Evolutionary conservation across 2,329 filamentous ascomycete genomes (phyloP).

Genomic region (Pestalotiopsis sp.): DNA sequence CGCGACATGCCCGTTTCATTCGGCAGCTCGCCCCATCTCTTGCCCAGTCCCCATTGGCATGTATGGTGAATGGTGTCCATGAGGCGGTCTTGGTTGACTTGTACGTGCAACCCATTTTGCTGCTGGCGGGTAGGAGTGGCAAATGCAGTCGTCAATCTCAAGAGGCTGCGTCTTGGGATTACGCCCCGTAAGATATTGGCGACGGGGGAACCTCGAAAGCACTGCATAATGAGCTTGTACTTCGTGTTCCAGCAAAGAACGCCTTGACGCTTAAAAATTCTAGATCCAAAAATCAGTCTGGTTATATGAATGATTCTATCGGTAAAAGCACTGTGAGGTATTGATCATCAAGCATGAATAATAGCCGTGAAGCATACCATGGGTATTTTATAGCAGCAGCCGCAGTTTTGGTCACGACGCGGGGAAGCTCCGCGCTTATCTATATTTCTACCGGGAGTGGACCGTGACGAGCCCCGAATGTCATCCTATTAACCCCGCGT

Average conservation of each 20-base stretch:
- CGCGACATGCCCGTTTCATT: constrained; percentile 79
- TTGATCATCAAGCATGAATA: no score
- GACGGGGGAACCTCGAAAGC: not conserved
- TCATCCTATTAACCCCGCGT: not conserved
- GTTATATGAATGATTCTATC: no score
- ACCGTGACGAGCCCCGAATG: not conserved
- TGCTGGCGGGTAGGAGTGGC: not conserved
- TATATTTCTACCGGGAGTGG: not conserved
- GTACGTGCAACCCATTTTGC: not conserved
- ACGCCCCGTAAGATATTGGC: not conserved
- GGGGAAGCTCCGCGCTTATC: not conserved
- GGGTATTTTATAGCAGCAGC: not conserved
- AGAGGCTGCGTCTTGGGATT: not conserved
- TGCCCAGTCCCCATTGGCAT: not conserved
- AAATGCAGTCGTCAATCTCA: not conserved
- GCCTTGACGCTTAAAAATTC: no score
- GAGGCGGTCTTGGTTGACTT: constrained; percentile 7
- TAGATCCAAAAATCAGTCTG: no score
- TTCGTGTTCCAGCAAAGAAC: not conserved
- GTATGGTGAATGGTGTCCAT: constrained; percentile 18
- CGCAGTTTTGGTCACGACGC: not conserved
- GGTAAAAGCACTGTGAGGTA: no score
- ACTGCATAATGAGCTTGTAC: not conserved
- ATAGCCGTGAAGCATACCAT: not conserved
- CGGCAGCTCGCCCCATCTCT: constrained; percentile 35